Evolutionary conservation across 2,329 filamentous ascomycete genomes (phyloP).

Genomic region (Colletotrichum siamense): DNA sequence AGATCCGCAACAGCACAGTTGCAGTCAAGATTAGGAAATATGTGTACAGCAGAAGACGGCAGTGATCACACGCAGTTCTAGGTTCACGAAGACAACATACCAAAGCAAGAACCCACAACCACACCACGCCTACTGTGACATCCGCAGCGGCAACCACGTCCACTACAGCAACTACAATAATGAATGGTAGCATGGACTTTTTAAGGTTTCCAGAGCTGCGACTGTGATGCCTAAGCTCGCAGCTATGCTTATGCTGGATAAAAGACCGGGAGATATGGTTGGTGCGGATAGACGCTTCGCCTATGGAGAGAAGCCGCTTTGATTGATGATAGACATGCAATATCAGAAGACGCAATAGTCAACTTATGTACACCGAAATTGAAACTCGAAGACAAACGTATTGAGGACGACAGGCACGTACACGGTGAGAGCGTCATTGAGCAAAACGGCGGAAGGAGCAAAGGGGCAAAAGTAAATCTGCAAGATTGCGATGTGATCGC

Average conservation of each 20-base stretch:
- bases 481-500: neutral
- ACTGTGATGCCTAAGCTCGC: neutral
- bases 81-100: neutral
- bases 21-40: fast-evolving
- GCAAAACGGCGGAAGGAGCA: neutral
- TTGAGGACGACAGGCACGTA: neutral
- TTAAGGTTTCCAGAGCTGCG: neutral
- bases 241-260: neutral
- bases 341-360: fast-evolving
- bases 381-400: fast-evolving
- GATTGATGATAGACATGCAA: neutral
- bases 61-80: neutral
- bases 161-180: neutral
- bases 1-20: neutral
- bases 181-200: neutral
- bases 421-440: fast-evolving
- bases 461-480: neutral
- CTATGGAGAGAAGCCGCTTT: neutral
- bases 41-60: neutral
- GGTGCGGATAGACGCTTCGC: neutral
- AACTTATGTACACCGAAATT: neutral
- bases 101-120: neutral
- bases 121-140: neutral
- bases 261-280: neutral
- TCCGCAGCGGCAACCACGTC: neutral